phyloP scores from a whole-genome alignment of 129 eudicot genomes.

The Mikania micrantha region DNA sequence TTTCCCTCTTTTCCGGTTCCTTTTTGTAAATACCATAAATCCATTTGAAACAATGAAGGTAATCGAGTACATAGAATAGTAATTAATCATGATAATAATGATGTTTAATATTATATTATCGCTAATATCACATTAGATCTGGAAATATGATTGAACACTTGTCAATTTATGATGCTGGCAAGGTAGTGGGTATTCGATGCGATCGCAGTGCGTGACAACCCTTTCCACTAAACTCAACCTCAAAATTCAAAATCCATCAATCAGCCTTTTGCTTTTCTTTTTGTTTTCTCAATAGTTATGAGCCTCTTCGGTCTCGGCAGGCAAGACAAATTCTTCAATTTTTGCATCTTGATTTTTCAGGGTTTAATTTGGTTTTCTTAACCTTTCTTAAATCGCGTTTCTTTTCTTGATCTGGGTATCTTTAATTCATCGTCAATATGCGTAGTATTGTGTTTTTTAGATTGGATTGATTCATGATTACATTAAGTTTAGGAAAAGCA shows the following conservation, averaged over 20 bases:
- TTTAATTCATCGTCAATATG: constrained; percentile 9
- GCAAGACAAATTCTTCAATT: constrained; percentile 25
- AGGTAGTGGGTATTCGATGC: constrained; percentile 11
- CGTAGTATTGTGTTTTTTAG: not conserved
- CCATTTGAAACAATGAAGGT: constrained; percentile 13
- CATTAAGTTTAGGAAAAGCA: not conserved
- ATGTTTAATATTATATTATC: not conserved
- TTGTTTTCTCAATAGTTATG: constrained; percentile 35
- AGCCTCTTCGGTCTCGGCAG: constrained; percentile 98
- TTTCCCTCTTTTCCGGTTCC: too few relatives aligned
- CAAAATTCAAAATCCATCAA: not conserved
- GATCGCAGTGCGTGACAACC: constrained; percentile 47
- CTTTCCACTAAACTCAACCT: constrained; percentile 16
- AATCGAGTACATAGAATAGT: too few relatives aligned
- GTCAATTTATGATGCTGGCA: constrained; percentile 21
- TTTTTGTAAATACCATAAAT: too few relatives aligned
- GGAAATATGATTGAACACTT: constrained; percentile 15
- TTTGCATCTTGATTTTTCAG: not conserved
- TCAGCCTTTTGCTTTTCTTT: not conserved
- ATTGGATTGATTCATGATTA: constrained; percentile 8
- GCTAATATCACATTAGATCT: constrained; percentile 1
- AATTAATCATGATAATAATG: not conserved
- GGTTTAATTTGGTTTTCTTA: not conserved
- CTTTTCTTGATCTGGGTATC: constrained; percentile 18
- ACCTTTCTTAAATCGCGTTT: constrained; percentile 5